Evolutionary conservation across 768 basidiomycete species (phyloP).

Genomic region (Pluteus cervinus): DNA sequence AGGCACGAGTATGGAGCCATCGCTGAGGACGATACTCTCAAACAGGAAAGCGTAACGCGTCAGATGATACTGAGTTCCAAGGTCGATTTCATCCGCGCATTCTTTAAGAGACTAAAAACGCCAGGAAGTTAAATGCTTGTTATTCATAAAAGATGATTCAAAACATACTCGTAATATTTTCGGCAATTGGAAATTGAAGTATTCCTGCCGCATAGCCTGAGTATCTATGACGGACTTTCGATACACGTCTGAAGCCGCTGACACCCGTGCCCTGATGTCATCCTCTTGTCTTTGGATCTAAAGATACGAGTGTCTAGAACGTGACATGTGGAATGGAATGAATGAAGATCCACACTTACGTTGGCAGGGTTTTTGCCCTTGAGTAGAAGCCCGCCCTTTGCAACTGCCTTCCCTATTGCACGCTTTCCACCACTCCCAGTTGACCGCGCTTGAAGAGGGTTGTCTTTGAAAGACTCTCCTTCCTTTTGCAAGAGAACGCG

Average conservation of each 20-base stretch:
- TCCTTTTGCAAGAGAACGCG: conserved; percentile 90
- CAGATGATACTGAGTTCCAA: conserved; percentile 97
- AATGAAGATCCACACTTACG: conserved; percentile 30
- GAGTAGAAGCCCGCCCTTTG: conserved; percentile 81
- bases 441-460: conserved; percentile 56
- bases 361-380: conserved; percentile 93
- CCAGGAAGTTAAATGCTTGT: conserved; percentile 1
- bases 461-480: conserved; percentile 87
- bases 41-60: conserved; percentile 92
- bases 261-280: conserved; percentile 84
- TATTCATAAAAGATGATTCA: neutral
- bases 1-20: conserved; percentile 78
- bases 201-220: conserved; percentile 89
- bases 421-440: conserved; percentile 68
- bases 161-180: conserved; percentile 80
- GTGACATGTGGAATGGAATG: conserved; percentile 4
- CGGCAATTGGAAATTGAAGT: conserved; percentile 95
- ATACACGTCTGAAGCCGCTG: conserved; percentile 80
- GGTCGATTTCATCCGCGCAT: conserved; percentile 91
- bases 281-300: conserved; percentile 93
- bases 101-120: conserved; percentile 76
- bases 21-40: conserved; percentile 84
- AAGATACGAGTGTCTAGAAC: too few species aligned
- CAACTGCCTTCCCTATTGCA: conserved; percentile 85
- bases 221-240: conserved; percentile 87